Evolutionary conservation across 495 filamentous ascomycete species (phyloP).

Genomic region (Glarea lozoyensis): DNA sequence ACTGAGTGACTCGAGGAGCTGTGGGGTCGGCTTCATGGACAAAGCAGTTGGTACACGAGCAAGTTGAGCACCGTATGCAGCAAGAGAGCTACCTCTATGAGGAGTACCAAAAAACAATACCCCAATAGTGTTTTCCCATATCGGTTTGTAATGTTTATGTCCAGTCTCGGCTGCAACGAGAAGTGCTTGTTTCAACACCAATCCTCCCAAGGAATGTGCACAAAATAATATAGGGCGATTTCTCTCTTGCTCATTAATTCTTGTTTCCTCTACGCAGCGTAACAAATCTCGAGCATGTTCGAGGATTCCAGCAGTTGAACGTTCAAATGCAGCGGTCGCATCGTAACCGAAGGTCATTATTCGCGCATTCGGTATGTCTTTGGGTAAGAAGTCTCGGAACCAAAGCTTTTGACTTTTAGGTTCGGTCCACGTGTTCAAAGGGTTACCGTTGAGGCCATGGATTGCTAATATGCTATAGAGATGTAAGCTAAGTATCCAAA

Average conservation of each 20-base stretch:
- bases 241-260: slow-evolving; percentile 8
- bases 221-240: slow-evolving; percentile 30
- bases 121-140: slow-evolving; percentile 26
- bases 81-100: slow-evolving; percentile 21
- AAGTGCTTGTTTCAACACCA: slow-evolving; percentile 27
- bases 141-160: slow-evolving; percentile 15
- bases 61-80: slow-evolving; percentile 3
- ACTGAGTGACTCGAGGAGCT: slow-evolving; percentile 3
- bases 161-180: slow-evolving; percentile 12
- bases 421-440: slow-evolving; percentile 20
- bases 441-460: slow-evolving; percentile 23
- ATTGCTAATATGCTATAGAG: slow-evolving; percentile 22
- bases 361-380: slow-evolving; percentile 12
- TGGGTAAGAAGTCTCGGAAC: slow-evolving; percentile 22
- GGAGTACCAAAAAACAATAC: slow-evolving; percentile 33
- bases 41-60: not conserved
- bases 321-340: slow-evolving; percentile 14
- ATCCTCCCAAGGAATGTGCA: slow-evolving; percentile 28
- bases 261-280: slow-evolving; percentile 1
- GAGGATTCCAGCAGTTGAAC: slow-evolving; percentile 3
- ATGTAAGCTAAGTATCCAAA: not conserved
- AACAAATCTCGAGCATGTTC: slow-evolving; percentile 11
- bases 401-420: slow-evolving; percentile 14
- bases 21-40: slow-evolving; percentile 1
- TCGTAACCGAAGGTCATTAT: slow-evolving; percentile 24